These are phyloP conservation scores for Trichomonascaceae sp. DNA, from an alignment of 1,139 yeast genomes.

Conservation along the genomic window DNA sequence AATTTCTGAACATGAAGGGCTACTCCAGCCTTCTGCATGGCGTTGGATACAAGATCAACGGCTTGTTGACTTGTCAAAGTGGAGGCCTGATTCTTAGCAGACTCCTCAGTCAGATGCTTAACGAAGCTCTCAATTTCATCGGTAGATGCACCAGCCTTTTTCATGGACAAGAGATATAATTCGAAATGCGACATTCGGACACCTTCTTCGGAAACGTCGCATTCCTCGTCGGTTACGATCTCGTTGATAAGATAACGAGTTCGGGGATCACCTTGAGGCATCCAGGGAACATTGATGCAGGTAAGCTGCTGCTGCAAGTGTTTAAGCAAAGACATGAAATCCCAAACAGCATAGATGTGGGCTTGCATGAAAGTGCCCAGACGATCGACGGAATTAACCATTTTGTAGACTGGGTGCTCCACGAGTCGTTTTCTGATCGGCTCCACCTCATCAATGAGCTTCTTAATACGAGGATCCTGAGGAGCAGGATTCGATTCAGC, in stretches of 20 bases:
- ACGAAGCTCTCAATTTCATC: slow-evolving; percentile 16
- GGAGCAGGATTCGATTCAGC: slow-evolving; percentile 1
- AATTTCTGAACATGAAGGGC: slow-evolving; percentile 28
- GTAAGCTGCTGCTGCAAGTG: slow-evolving; percentile 18
- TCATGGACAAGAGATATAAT: slow-evolving; percentile 18
- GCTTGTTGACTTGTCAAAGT: slow-evolving; percentile 6
- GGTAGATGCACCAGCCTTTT: slow-evolving; percentile 19
- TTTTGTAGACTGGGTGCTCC: slow-evolving; percentile 18
- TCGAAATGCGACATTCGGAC: slow-evolving; percentile 21
- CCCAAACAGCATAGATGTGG: slow-evolving; percentile 23
- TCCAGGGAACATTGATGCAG: slow-evolving; percentile 20
- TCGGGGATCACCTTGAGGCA: slow-evolving; percentile 20
- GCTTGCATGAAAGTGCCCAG: slow-evolving; percentile 17
- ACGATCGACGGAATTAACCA: slow-evolving; percentile 18
- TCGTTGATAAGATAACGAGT: slow-evolving; percentile 21
- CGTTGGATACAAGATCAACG: slow-evolving; percentile 3
- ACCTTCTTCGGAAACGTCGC: slow-evolving; percentile 20
- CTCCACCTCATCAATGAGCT: slow-evolving; percentile 17
- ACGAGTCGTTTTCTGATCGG: slow-evolving; percentile 18
- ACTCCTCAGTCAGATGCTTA: slow-evolving; percentile 10
- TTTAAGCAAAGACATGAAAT: slow-evolving; percentile 20
- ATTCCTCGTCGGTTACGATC: slow-evolving; percentile 21
- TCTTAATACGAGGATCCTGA: slow-evolving; percentile 13
- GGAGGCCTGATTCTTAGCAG: not conserved
- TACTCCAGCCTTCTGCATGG: slow-evolving; percentile 14